phyloP scores from a whole-genome alignment of 2,329 filamentous ascomycete species.

The Xylariaceae sp. region DNA sequence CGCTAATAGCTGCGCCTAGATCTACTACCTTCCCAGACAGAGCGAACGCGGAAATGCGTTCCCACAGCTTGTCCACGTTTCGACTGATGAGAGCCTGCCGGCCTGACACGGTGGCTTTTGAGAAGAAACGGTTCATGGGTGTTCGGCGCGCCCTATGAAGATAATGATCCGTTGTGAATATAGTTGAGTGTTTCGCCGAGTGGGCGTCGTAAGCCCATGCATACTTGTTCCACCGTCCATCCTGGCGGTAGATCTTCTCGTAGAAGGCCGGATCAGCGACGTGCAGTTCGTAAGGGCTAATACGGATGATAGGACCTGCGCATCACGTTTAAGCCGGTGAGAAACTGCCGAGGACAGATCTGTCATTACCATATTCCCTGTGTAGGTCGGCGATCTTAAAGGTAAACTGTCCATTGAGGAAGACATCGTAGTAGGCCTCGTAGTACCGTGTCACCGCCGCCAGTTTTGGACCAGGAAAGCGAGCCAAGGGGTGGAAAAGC shows the following conservation, averaged over 20 bases:
- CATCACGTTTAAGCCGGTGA: too few species aligned
- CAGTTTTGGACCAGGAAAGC: background rate
- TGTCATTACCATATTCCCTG: background rate
- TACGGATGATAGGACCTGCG: background rate
- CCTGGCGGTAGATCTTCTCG: background rate
- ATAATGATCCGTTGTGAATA: background rate
- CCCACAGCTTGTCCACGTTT: background rate
- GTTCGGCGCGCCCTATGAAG: background rate
- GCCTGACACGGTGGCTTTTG: background rate
- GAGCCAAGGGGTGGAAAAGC: background rate
- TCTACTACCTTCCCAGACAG: background rate
- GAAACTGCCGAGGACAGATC: too few species aligned
- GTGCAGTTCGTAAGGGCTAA: background rate
- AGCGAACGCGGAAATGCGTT: background rate
- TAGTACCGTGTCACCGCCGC: background rate
- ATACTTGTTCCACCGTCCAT: background rate
- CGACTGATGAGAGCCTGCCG: background rate
- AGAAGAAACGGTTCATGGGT: background rate
- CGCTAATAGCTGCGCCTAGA: background rate
- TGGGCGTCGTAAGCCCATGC: background rate
- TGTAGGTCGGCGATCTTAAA: background rate
- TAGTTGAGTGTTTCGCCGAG: background rate
- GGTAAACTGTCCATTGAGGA: background rate
- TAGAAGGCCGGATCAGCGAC: background rate
- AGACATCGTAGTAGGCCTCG: background rate